phyloP scores from a whole-genome alignment of 345 rosid species.

The Noccaea caerulescens region DNA sequence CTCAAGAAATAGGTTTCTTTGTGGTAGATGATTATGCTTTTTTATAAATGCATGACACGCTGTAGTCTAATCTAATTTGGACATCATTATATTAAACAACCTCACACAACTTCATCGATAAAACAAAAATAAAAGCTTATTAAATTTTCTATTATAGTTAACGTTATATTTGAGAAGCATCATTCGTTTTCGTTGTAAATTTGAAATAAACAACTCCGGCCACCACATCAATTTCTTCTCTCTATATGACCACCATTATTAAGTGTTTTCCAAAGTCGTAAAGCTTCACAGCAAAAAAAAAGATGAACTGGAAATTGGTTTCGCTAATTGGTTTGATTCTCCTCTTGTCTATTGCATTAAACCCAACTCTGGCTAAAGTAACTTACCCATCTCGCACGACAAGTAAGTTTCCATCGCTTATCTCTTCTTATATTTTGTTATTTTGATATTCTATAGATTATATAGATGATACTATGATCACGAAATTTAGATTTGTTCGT shows the following conservation, averaged over 20 bases:
- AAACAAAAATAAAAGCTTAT: not conserved
- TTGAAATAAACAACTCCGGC: not conserved
- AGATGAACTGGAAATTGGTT: constrained; percentile 13
- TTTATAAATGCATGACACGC: not conserved
- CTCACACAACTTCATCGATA: not conserved
- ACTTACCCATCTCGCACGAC: not conserved
- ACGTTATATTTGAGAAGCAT: not conserved
- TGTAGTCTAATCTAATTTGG: constrained; percentile 2
- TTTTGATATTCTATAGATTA: not conserved
- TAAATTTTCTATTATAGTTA: not conserved
- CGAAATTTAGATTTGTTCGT: not conserved
- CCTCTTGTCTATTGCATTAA: not conserved
- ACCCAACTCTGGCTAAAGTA: constrained; percentile 12
- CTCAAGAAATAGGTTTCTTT: not conserved
- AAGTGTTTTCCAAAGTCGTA: not conserved
- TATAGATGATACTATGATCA: no score
- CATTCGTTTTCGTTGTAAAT: not conserved
- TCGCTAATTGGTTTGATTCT: not conserved
- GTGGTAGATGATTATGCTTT: not conserved
- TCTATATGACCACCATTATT: not conserved
- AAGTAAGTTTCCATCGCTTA: constrained; percentile 11
- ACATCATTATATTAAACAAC: not conserved
- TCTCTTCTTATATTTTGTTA: not conserved
- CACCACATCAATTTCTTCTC: not conserved
- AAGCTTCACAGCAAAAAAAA: not conserved